phyloP scores from a whole-genome alignment of 305 asterid species.

The Fraxinus dipetala region DNA sequence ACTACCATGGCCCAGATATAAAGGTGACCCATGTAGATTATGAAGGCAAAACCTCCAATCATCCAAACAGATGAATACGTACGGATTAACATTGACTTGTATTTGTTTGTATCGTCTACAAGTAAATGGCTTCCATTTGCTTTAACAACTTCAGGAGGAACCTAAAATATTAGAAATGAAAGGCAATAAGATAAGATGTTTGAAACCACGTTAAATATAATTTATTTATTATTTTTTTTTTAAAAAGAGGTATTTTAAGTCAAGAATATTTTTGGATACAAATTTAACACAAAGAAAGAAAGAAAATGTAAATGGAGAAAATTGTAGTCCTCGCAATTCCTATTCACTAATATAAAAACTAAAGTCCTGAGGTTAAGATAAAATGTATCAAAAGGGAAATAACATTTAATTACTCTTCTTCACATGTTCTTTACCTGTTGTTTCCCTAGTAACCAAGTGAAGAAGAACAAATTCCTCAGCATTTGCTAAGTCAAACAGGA shows the following conservation, averaged over 20 bases:
- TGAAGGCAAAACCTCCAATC: slow-evolving; percentile 44
- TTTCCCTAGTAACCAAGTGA: not conserved
- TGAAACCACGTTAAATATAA: not conserved
- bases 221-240: too few species aligned
- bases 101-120: slow-evolving; percentile 72
- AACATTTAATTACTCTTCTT: not conserved
- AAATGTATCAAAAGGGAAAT: not conserved
- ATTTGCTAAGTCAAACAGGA: not conserved
- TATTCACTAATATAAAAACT: slow-evolving; percentile 5
- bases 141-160: slow-evolving; percentile 53
- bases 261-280: slow-evolving; percentile 5
- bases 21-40: slow-evolving; percentile 88
- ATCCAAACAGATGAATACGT: slow-evolving; percentile 83
- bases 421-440: slow-evolving; percentile 3
- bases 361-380: slow-evolving; percentile 2
- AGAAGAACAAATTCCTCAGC: not conserved
- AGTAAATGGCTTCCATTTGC: slow-evolving; percentile 61
- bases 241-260: slow-evolving; percentile 4
- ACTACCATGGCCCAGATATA: slow-evolving; percentile 90
- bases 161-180: slow-evolving; percentile 41
- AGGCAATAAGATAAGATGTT: slow-evolving; percentile 8
- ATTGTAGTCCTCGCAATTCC: not conserved
- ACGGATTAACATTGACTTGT: slow-evolving; percentile 88
- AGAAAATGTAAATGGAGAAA: not conserved
- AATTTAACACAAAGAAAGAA: not conserved